Base-by-base conservation (phyloP, 139 green algal genomes). In the Zygnema circumcarinatum region DNA sequence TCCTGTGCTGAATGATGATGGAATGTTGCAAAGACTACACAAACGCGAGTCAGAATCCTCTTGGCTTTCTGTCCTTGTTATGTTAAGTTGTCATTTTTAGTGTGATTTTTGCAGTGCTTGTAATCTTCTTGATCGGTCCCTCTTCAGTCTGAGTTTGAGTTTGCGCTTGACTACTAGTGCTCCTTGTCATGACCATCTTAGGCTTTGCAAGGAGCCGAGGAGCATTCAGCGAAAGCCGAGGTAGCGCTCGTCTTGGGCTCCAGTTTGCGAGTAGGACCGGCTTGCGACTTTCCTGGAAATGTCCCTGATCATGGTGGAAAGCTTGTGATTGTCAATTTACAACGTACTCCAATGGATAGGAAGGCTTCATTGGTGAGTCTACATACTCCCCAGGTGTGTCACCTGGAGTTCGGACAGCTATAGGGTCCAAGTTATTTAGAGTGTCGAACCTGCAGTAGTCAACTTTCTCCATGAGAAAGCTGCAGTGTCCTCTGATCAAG, bases 251-350 rank as follows among this genome's bases (percentile, higher is more conserved):
- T 87, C 22, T 35, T 87, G 81, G 81, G 81, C 21, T 87, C 81
- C 22, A 87, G 81, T 56, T 73, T 87, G 36, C 35, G 81, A 22
- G 81, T 87, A 38, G 81, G 81, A 2, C 81, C 81, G 32, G 81
- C 81, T 25, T 87, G 81, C 81, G 54, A 87, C 73, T 87, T 87
- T 73, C 81, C 81, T 36, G 81, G 33, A 38, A 47, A 35, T 25
- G 81, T 87, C 20, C 22, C 81, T 35, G 33, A 36, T 36, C 67
- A 31, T 36, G 81, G 81, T 7, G 81, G 81, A 11, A 56, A 52
- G 33, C 67, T 87, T 52, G 73, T 87, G 2, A 87, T 87, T 54
- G 54, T 87, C 20, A 87, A 87, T 36, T 73, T 87, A 36, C 81
- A 87, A 39, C 67, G 40, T 29, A 87, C 81, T 21, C 81, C 81